Conservation (phyloP, 2,329 filamentous ascomycete species). For the Cercospora sp. region DNA sequence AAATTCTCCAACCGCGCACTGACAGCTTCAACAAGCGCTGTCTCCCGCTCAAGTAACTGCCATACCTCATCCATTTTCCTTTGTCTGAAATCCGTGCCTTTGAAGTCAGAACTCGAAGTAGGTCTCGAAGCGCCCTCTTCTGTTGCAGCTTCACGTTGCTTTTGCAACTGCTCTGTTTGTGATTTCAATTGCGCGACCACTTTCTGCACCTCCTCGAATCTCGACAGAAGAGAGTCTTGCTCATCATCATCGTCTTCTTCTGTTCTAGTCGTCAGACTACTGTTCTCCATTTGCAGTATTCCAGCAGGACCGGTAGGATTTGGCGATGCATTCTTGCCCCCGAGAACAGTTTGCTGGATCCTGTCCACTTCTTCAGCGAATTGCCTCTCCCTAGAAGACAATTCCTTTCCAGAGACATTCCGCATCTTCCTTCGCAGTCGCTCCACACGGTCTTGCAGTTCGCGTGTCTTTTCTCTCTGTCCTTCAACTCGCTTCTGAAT, state of each 20-base stretch:
- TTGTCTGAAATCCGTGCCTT: slow-evolving; percentile 50
- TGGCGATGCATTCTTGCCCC: slow-evolving; percentile 31
- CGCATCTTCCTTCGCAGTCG: slow-evolving; percentile 53
- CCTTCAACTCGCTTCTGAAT: slow-evolving; percentile 60
- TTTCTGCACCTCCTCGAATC: slow-evolving; percentile 31
- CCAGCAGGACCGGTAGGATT: slow-evolving; percentile 30
- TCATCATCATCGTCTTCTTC: slow-evolving; percentile 15
- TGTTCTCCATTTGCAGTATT: slow-evolving; percentile 34
- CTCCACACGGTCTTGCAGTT: slow-evolving; percentile 61
- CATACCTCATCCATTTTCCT: slow-evolving; percentile 66
- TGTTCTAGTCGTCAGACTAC: slow-evolving; percentile 22
- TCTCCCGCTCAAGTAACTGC: slow-evolving; percentile 64
- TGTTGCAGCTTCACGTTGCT: slow-evolving; percentile 33
- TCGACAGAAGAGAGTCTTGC: slow-evolving; percentile 21
- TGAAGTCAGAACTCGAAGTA: slow-evolving; percentile 52
- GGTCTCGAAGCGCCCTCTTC: slow-evolving; percentile 32
- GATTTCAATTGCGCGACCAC: slow-evolving; percentile 33
- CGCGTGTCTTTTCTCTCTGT: slow-evolving; percentile 58
- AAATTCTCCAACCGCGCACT: slow-evolving; percentile 63
- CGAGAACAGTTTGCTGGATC: slow-evolving; percentile 39
- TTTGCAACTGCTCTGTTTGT: slow-evolving; percentile 34
- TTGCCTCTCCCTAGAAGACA: slow-evolving; percentile 63
- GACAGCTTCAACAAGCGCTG: slow-evolving; percentile 66
- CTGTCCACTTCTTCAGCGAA: slow-evolving; percentile 59
- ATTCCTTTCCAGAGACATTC: slow-evolving; percentile 52